Percentiles rank a stretch among this genome's conserved stretches.
phyloP scores from a whole-genome alignment of 2,329 filamentous ascomycete species.

The Lachnellula cervina region DNA sequence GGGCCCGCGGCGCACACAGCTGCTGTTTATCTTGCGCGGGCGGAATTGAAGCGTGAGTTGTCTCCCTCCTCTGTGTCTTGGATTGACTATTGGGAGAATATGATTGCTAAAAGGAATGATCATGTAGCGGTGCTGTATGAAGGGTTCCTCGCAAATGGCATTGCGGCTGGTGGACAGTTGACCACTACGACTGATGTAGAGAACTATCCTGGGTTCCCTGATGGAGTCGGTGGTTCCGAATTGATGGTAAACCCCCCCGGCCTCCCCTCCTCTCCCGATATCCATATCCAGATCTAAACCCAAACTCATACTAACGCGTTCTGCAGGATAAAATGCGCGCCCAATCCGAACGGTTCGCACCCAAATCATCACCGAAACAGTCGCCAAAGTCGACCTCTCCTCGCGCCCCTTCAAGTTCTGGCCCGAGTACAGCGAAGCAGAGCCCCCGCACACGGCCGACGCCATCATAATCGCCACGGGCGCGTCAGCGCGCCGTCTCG shows the following conservation, averaged over 20 bases:
- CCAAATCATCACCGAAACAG: conserved; percentile 86
- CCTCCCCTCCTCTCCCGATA: neutral
- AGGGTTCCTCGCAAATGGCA: conserved; percentile 95
- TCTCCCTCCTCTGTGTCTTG: neutral
- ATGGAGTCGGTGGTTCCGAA: conserved; percentile 78
- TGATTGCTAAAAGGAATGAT: conserved; percentile 26
- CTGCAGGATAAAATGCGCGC: conserved; percentile 73
- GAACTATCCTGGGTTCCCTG: conserved; percentile 94
- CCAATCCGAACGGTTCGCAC: conserved; percentile 89
- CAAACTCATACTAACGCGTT: neutral
- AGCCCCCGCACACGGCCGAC: conserved; percentile 80
- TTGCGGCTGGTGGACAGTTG: conserved; percentile 91
- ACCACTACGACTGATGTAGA: conserved; percentile 98
- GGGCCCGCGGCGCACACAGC: conserved; percentile 97
- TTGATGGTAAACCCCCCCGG: conserved; percentile 58
- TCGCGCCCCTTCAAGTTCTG: conserved; percentile 86
- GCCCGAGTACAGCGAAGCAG: conserved; percentile 80
- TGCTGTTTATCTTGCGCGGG: conserved; percentile 90
- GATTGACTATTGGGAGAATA: neutral
- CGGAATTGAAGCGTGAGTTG: conserved; percentile 72
- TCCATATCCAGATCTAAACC: neutral
- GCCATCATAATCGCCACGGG: conserved; percentile 92
- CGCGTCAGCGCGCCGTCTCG: conserved; percentile 79
- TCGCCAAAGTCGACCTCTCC: conserved; percentile 81
- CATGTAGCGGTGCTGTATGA: conserved; percentile 77